Evolutionary conservation across 2,329 filamentous ascomycete genomes (phyloP).

Genomic region (Fusarium sp.): DNA sequence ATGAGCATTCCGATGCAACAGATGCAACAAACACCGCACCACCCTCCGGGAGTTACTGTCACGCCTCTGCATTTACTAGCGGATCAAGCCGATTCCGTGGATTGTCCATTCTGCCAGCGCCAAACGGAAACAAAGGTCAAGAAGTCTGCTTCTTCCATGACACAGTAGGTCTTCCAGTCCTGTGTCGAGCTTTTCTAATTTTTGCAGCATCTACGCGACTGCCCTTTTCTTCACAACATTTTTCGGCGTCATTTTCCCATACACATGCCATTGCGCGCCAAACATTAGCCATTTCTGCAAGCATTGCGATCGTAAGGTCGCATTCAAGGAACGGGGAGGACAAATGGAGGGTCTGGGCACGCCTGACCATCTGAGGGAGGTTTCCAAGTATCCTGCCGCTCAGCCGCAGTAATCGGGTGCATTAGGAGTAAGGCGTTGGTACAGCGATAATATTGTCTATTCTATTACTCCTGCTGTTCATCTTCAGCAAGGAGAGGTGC

Average conservation of each 20-base stretch:
- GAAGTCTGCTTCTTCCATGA: constrained; percentile 38
- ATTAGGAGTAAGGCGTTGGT: constrained; percentile 9
- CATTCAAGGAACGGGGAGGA: constrained; percentile 25
- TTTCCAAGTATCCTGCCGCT: constrained; percentile 41
- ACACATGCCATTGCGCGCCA: constrained; percentile 39
- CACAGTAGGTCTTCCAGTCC: constrained; percentile 38
- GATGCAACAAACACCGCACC: background rate
- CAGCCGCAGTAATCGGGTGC: constrained; percentile 13
- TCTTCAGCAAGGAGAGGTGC: constrained; percentile 41
- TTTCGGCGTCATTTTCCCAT: constrained; percentile 43
- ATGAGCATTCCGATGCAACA: constrained; percentile 19
- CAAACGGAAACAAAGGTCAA: constrained; percentile 40
- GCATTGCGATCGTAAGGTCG: constrained; percentile 47
- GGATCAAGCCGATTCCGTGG: constrained; percentile 44
- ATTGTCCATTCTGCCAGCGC: constrained; percentile 47
- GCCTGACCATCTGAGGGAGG: constrained; percentile 45
- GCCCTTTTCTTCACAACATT: constrained; percentile 44
- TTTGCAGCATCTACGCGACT: constrained; percentile 17
- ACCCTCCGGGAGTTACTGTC: constrained; percentile 31
- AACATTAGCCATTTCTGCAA: constrained; percentile 45
- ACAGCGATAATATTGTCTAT: constrained; percentile 15
- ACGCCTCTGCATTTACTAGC: constrained; percentile 45
- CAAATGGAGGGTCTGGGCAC: constrained; percentile 43
- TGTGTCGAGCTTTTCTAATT: background rate
- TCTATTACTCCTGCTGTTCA: constrained; percentile 9